These are phyloP conservation scores for Blastobotrys illinoisensis DNA, from an alignment of 1,139 yeast genomes.

Conservation along the genomic window DNA sequence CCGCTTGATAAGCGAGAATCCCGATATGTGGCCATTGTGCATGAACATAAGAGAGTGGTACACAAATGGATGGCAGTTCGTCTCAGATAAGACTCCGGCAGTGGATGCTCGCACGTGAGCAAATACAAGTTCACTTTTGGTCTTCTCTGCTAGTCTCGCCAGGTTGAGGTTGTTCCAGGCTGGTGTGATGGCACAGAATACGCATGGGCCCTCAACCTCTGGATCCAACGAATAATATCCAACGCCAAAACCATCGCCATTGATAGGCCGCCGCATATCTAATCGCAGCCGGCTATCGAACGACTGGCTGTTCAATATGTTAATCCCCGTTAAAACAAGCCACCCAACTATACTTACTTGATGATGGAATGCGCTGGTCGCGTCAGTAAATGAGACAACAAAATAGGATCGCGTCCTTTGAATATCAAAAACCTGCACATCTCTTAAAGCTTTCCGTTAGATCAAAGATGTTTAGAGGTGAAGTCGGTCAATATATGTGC, in stretches of 20 bases:
- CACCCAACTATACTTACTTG: slow-evolving; percentile 38
- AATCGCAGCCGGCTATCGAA: slow-evolving; percentile 84
- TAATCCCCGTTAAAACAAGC: neutral
- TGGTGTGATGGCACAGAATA: slow-evolving; percentile 82
- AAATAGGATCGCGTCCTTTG: slow-evolving; percentile 65
- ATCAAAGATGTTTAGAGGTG: neutral
- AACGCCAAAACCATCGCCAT: slow-evolving; percentile 97
- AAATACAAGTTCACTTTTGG: slow-evolving; percentile 76
- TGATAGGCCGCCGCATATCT: slow-evolving; percentile 84
- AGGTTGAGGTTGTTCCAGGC: slow-evolving; percentile 96
- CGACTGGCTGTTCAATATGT: slow-evolving; percentile 49
- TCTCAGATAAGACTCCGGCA: slow-evolving; percentile 87
- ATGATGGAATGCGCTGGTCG: slow-evolving; percentile 96
- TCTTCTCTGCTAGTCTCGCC: slow-evolving; percentile 79
- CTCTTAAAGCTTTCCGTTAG: neutral
- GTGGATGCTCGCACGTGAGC: slow-evolving; percentile 97
- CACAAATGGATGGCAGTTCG: slow-evolving; percentile 91
- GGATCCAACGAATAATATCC: slow-evolving; percentile 66
- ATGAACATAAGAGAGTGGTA: slow-evolving; percentile 86
- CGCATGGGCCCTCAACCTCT: slow-evolving; percentile 62
- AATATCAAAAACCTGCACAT: slow-evolving; percentile 59
- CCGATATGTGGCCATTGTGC: slow-evolving; percentile 93
- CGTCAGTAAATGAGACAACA: slow-evolving; percentile 79
- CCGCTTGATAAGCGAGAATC: slow-evolving; percentile 69
- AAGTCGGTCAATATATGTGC: neutral